Conservation (phyloP, 83 land plant genomes). For the Isoetes engelmannii region DNA sequence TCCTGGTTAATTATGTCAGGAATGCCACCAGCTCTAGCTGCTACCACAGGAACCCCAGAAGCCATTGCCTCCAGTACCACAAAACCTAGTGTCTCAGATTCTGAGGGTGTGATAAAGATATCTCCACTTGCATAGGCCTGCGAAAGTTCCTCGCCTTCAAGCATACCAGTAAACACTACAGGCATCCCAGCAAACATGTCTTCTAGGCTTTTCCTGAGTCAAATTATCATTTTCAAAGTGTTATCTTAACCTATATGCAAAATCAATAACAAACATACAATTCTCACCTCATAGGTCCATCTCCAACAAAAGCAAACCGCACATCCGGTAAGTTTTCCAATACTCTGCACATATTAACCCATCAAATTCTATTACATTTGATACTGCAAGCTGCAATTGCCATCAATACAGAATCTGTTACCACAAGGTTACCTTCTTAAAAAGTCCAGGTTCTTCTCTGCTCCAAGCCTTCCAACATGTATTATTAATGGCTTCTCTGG, state of each 20-base stretch:
- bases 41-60: constrained; percentile 12
- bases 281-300: constrained; percentile 89
- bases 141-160: constrained; percentile 90
- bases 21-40: constrained; percentile 12
- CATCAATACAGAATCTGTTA: background rate
- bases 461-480: constrained; percentile 95
- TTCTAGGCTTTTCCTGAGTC: constrained; percentile 66
- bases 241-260: too few species aligned
- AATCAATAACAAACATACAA: too few species aligned
- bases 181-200: constrained; percentile 79
- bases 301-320: constrained; percentile 87
- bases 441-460: constrained; percentile 93
- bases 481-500: constrained; percentile 80
- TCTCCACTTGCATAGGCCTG: constrained; percentile 98
- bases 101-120: constrained; percentile 93
- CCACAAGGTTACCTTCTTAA: background rate
- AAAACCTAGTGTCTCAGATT: constrained; percentile 89
- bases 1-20: constrained; percentile 11
- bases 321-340: constrained; percentile 81
- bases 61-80: constrained; percentile 99
- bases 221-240: background rate
- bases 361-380: too few species aligned
- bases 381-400: background rate
- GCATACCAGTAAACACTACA: constrained; percentile 93
- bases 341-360: too few species aligned